Percentiles rank a stretch among this genome's conserved stretches.
Evolutionary conservation across 768 basidiomycete genomes (phyloP).

Genomic region (Rhodosporidiobolus sp.): DNA sequence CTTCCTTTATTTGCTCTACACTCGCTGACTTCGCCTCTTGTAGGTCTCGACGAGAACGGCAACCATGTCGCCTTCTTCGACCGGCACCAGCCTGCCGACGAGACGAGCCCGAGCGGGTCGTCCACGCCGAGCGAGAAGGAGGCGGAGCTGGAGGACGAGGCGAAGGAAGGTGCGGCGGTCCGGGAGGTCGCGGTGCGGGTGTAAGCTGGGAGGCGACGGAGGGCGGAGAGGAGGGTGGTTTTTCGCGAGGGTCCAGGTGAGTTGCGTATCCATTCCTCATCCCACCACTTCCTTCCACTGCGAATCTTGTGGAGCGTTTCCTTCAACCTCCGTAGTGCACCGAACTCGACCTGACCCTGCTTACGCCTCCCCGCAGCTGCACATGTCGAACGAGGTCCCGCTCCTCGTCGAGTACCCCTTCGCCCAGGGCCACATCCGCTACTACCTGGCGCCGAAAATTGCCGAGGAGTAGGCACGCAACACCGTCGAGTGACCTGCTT

Average conservation of each 20-base stretch:
- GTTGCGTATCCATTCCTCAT: too few relatives aligned
- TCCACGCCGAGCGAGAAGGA: neutral
- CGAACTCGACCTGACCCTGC: too few relatives aligned
- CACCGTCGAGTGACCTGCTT: too few relatives aligned
- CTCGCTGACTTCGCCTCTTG: neutral
- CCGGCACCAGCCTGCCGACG: neutral
- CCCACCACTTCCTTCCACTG: too few relatives aligned
- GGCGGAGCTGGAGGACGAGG: neutral
- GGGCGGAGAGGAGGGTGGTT: too few relatives aligned
- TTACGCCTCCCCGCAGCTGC: slow-evolving; percentile 51
- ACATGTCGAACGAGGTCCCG: slow-evolving; percentile 90
- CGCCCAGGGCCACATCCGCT: slow-evolving; percentile 79
- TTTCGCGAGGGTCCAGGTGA: too few relatives aligned
- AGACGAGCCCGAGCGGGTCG: neutral
- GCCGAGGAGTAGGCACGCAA: slow-evolving; percentile 77
- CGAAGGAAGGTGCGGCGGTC: too few relatives aligned
- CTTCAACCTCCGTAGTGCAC: too few relatives aligned
- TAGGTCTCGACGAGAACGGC: slow-evolving; percentile 1
- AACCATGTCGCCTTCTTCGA: neutral
- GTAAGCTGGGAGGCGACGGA: too few relatives aligned
- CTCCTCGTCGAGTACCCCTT: slow-evolving; percentile 86
- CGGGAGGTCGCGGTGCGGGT: too few relatives aligned
- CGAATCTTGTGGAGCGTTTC: too few relatives aligned
- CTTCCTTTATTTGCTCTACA: neutral
- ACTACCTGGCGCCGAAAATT: slow-evolving; percentile 95